Percentiles rank a stretch among this genome's conserved stretches.
phyloP scores from a whole-genome alignment of 805 yeast species.

The Monosporozyma servazzii region DNA sequence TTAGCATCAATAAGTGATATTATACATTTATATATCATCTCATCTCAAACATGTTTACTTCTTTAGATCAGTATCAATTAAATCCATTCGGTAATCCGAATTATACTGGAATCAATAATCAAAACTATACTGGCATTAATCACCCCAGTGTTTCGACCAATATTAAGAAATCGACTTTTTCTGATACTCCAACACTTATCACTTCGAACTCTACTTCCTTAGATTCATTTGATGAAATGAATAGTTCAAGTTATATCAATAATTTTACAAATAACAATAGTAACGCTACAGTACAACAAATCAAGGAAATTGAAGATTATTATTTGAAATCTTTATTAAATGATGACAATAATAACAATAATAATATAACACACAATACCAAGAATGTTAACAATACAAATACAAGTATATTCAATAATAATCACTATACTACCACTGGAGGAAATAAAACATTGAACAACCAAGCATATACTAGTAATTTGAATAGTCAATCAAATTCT shows the following conservation, averaged over 20 bases:
- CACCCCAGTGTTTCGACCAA: neutral
- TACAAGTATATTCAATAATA: neutral
- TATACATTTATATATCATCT: neutral
- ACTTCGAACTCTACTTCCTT: slow-evolving; percentile 10
- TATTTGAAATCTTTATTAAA: slow-evolving; percentile 24
- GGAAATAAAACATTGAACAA: no score
- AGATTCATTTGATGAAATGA: slow-evolving; percentile 20
- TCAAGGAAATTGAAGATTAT: slow-evolving; percentile 29
- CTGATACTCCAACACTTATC: neutral
- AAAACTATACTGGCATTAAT: neutral
- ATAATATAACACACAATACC: neutral
- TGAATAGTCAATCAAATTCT: neutral
- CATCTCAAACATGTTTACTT: neutral
- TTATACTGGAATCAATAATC: neutral
- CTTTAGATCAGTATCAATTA: neutral
- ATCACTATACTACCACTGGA: neutral
- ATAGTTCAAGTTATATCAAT: slow-evolving; percentile 9
- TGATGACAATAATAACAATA: slow-evolving; percentile 12
- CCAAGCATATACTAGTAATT: neutral
- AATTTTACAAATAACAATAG: neutral
- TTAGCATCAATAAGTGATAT: neutral
- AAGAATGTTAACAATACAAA: neutral
- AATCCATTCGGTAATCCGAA: neutral
- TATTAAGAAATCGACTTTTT: neutral
- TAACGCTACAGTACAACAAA: slow-evolving; percentile 5